These are phyloP conservation scores for Ceratocystis smalleyi DNA, from an alignment of 2,329 filamentous ascomycete genomes.

Conservation along the genomic window DNA sequence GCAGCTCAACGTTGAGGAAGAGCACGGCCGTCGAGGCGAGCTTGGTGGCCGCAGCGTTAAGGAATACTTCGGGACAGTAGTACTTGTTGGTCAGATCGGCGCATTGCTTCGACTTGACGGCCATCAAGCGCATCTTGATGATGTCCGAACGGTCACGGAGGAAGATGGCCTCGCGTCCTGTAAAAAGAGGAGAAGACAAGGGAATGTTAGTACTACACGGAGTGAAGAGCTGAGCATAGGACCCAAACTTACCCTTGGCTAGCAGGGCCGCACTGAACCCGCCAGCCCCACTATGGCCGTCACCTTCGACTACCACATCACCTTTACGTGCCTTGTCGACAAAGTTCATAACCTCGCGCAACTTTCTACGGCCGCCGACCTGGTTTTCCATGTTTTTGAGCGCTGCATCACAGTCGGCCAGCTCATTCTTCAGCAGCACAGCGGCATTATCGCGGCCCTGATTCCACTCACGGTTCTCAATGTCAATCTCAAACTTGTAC, in stretches of 20 bases:
- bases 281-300: conserved; percentile 70
- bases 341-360: conserved; percentile 79
- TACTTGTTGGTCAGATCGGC: conserved; percentile 76
- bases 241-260: conserved; percentile 48
- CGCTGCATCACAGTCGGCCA: conserved; percentile 68
- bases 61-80: conserved; percentile 89
- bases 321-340: conserved; percentile 81
- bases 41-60: conserved; percentile 93
- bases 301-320: conserved; percentile 69
- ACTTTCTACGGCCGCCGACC: conserved; percentile 68
- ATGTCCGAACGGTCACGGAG: conserved; percentile 81
- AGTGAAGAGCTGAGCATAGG: too few relatives aligned
- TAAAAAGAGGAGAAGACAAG: background rate
- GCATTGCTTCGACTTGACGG: conserved; percentile 84
- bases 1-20: conserved; percentile 90
- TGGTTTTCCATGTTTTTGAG: conserved; percentile 57
- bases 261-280: conserved; percentile 83
- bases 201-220: conserved; percentile 20
- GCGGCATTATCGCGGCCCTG: conserved; percentile 72
- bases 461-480: conserved; percentile 79
- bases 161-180: conserved; percentile 85
- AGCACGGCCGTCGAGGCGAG: conserved; percentile 87
- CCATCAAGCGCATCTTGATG: conserved; percentile 75
- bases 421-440: conserved; percentile 68
- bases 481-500: conserved; percentile 94